Conservation (phyloP, 192 early-diverging fungal species). For the Entophlyctis helioformis region DNA sequence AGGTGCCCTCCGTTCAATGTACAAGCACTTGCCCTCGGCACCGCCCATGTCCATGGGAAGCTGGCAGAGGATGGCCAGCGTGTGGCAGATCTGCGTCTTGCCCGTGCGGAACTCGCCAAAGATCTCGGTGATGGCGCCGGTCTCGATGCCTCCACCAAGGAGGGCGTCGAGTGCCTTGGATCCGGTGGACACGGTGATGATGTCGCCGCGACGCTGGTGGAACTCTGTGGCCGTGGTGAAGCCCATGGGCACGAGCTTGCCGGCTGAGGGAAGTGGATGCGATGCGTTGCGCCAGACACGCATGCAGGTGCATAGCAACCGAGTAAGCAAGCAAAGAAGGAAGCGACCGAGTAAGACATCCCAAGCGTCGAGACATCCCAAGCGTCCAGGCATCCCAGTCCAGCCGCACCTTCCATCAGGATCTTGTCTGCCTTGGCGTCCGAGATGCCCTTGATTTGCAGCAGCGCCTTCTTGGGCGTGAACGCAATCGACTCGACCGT, state of each 20-base stretch:
- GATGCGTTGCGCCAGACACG: too few species aligned
- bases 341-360: too few species aligned
- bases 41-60: constrained; percentile 80
- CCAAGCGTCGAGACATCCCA: too few species aligned
- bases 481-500: constrained; percentile 91
- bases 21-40: constrained; percentile 88
- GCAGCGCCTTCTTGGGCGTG: constrained; percentile 76
- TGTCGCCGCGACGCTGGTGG: constrained; percentile 66
- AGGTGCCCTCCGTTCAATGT: constrained; percentile 97
- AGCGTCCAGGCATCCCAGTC: too few species aligned
- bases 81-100: constrained; percentile 95
- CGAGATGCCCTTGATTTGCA: constrained; percentile 87
- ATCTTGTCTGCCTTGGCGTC: constrained; percentile 96
- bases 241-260: constrained; percentile 85
- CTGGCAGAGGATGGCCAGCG: constrained; percentile 90
- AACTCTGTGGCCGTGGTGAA: constrained; percentile 92
- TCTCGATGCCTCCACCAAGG: constrained; percentile 90
- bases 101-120: constrained; percentile 99
- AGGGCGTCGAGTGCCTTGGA: constrained; percentile 85
- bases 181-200: constrained; percentile 79
- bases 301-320: too few species aligned
- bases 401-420: constrained; percentile 60
- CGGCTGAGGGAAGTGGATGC: constrained; percentile 38
- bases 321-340: too few species aligned
- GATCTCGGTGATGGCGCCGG: constrained; percentile 91